Evolutionary conservation across 768 basidiomycete genomes (phyloP).

Genomic region (Cystofilobasidium ferigula): DNA sequence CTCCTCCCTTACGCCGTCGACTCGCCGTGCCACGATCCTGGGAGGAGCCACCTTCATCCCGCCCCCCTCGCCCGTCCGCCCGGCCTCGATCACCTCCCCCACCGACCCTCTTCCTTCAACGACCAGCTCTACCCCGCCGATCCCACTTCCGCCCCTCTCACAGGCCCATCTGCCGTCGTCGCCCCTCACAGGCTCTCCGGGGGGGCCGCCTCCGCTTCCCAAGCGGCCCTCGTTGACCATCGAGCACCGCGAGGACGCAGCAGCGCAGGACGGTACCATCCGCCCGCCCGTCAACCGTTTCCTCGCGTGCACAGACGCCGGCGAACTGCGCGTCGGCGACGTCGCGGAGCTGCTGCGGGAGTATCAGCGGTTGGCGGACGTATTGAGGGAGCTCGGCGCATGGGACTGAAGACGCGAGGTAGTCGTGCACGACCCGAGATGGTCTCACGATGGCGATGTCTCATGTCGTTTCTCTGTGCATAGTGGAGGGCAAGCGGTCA

Average conservation of each 20-base stretch:
- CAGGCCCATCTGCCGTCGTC: neutral
- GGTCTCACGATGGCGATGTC: no score
- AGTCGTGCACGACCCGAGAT: neutral
- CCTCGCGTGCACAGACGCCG: slow-evolving; percentile 52
- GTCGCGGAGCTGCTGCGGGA: slow-evolving; percentile 68
- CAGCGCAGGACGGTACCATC: slow-evolving; percentile 38
- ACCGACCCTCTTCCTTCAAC: neutral
- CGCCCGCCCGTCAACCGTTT: slow-evolving; percentile 60
- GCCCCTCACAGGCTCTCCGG: no score
- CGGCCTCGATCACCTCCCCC: neutral
- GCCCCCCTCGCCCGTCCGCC: neutral
- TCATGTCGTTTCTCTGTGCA: no score
- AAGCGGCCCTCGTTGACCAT: neutral
- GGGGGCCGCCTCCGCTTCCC: no score
- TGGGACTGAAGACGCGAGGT: neutral
- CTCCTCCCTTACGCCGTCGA: slow-evolving; percentile 2
- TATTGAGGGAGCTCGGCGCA: slow-evolving; percentile 11
- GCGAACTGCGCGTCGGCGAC: slow-evolving; percentile 71
- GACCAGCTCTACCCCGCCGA: neutral
- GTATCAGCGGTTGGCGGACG: slow-evolving; percentile 55
- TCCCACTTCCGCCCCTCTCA: neutral
- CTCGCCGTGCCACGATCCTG: slow-evolving; percentile 18
- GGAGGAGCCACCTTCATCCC: slow-evolving; percentile 10
- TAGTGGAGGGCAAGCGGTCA: no score
- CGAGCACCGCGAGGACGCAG: neutral